A percentile compares a stretch with the other conserved stretches of the same genome.
phyloP scores from a whole-genome alignment of 768 basidiomycete species.

The Lactarius psammicola region DNA sequence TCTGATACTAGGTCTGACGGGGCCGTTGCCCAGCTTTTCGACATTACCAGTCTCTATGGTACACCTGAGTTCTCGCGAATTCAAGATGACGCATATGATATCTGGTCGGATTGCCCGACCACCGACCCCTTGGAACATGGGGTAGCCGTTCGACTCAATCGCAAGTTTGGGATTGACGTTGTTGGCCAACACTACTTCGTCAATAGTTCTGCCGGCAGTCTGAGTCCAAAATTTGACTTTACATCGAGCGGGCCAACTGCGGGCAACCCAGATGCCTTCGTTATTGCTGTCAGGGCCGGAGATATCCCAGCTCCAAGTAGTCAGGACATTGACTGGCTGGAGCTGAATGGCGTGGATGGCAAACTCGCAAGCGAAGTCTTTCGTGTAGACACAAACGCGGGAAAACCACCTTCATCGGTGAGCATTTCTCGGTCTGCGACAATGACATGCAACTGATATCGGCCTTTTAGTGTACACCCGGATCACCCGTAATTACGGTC shows the following conservation, averaged over 20 bases:
- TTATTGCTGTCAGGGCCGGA: conserved; percentile 13
- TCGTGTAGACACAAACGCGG: conserved; percentile 20
- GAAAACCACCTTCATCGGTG: conserved; percentile 23
- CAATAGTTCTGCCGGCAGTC: not conserved
- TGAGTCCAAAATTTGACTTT: conserved; percentile 20
- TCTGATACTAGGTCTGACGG: conserved; percentile 10
- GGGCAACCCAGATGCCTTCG: conserved; percentile 17
- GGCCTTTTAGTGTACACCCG: conserved; percentile 14
- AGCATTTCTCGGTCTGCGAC: not conserved
- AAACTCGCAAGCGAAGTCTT: conserved; percentile 15
- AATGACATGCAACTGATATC: not conserved
- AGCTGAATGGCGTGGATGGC: conserved; percentile 7
- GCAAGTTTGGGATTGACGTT: not conserved
- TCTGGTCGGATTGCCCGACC: conserved; percentile 1
- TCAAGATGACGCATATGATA: not conserved
- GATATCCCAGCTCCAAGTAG: conserved; percentile 12
- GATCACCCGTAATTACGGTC: conserved; percentile 10
- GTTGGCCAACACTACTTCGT: conserved; percentile 27
- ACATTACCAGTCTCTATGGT: conserved; percentile 16
- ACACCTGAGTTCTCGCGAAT: conserved; percentile 2
- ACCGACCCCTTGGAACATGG: not conserved
- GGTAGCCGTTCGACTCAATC: not conserved
- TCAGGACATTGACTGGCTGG: conserved; percentile 23
- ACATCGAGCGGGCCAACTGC: conserved; percentile 2
- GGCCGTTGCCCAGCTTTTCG: conserved; percentile 21